A percentile compares a stretch with the other conserved stretches of the same genome.
These are phyloP conservation scores for Podaxis pistillaris DNA, from an alignment of 768 basidiomycete species.

Conservation along the genomic window DNA sequence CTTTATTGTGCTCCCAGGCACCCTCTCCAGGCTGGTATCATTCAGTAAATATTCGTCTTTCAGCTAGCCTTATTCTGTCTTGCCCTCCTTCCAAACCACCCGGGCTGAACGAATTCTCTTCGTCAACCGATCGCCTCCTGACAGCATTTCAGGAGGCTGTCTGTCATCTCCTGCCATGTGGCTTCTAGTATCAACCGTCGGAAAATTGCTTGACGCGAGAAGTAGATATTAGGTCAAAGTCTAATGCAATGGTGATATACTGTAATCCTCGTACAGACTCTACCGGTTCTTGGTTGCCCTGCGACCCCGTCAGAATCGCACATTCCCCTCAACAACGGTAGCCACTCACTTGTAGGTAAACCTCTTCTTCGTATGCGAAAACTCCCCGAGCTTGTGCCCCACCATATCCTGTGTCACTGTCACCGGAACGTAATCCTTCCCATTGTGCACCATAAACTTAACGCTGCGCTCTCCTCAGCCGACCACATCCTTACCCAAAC, in stretches of 20 bases:
- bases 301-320: neutral
- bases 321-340: neutral
- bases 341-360: conserved; percentile 79
- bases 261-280: neutral
- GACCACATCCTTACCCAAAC: neutral
- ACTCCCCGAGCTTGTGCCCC: conserved; percentile 96
- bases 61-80: too few species aligned
- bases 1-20: neutral
- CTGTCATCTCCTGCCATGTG: too few species aligned
- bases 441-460: conserved; percentile 92
- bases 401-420: conserved; percentile 96
- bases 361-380: conserved; percentile 84
- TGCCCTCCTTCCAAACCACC: too few species aligned
- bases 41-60: too few species aligned
- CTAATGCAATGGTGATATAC: too few species aligned
- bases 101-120: too few species aligned
- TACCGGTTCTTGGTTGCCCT: conserved; percentile 14
- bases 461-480: conserved; percentile 43
- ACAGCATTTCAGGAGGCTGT: too few species aligned
- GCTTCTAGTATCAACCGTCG: too few species aligned
- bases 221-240: neutral
- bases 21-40: neutral
- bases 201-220: too few species aligned
- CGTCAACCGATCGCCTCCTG: too few species aligned
- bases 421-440: conserved; percentile 85